phyloP scores from a whole-genome alignment of 1,139 yeast species.

The Maudiozyma humilis region DNA sequence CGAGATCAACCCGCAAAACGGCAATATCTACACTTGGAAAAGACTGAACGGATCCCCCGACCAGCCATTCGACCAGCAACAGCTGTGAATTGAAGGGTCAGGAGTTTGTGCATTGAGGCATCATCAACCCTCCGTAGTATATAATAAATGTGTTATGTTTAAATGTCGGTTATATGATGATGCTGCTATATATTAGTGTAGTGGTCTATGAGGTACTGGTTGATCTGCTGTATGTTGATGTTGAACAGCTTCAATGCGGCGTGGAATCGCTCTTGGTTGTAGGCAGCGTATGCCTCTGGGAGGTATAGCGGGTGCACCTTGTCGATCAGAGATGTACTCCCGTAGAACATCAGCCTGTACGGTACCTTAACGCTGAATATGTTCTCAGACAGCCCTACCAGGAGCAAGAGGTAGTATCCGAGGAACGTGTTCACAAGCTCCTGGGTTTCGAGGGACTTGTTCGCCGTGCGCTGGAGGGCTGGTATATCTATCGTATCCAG shows the following conservation, averaged over 20 bases:
- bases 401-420: conserved; percentile 26
- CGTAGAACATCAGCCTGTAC: conserved; percentile 20
- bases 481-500: background rate
- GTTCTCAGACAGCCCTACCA: conserved; percentile 17
- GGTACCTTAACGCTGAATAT: conserved; percentile 23
- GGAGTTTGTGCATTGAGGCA: no score
- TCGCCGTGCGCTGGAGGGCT: conserved; percentile 1
- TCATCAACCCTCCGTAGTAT: no score
- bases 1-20: conserved; percentile 50
- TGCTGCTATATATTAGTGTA: background rate
- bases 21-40: conserved; percentile 66
- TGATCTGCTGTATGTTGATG: conserved; percentile 23
- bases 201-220: conserved; percentile 20
- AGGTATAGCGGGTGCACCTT: conserved; percentile 20
- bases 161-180: no score
- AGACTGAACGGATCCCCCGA: conserved; percentile 49
- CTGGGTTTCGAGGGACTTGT: conserved; percentile 8
- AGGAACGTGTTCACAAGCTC: conserved; percentile 14
- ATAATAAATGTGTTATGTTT: no score
- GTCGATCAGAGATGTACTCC: conserved; percentile 26
- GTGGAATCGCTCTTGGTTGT: conserved; percentile 13
- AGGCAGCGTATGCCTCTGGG: conserved; percentile 14
- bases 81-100: conserved; percentile 32
- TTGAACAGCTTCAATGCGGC: conserved; percentile 22
- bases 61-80: conserved; percentile 47